phyloP scores from a whole-genome alignment of 1,139 yeast genomes.

The Cylindricascospora bacillispora region DNA sequence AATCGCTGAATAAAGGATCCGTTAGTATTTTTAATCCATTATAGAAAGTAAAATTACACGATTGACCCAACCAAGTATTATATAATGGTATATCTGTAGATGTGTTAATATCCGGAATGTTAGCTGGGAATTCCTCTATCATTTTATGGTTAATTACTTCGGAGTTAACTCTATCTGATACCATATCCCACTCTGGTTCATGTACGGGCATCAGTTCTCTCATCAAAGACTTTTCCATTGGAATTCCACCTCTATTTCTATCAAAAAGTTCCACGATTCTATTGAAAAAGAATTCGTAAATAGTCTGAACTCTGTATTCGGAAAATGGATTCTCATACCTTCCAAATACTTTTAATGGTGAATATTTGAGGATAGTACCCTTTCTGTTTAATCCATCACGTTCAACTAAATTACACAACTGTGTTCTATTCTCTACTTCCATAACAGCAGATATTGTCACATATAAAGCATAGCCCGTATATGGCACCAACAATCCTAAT shows the following conservation, averaged over 20 bases:
- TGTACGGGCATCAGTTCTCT: constrained; percentile 45
- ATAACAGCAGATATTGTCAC: constrained; percentile 43
- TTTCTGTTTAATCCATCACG: constrained; percentile 17
- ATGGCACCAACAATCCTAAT: constrained; percentile 36
- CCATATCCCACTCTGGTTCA: constrained; percentile 32
- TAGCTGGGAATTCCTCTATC: constrained; percentile 20
- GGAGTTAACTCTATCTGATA: constrained; percentile 25
- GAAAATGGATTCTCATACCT: constrained; percentile 81
- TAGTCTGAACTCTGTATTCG: constrained; percentile 84
- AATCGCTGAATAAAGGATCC: constrained; percentile 72
- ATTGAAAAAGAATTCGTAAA: constrained; percentile 69
- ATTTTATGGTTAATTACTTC: constrained; percentile 18
- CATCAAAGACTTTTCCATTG: constrained; percentile 34
- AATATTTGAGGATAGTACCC: constrained; percentile 25
- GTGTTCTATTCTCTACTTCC: constrained; percentile 42
- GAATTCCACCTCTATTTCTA: constrained; percentile 57
- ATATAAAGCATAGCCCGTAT: constrained; percentile 56
- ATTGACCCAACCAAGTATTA: constrained; percentile 89
- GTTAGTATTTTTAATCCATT: constrained; percentile 65
- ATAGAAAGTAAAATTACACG: constrained; percentile 65
- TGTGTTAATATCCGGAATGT: constrained; percentile 4
- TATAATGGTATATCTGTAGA: constrained; percentile 10
- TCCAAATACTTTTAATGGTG: constrained; percentile 53
- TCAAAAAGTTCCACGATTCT: constrained; percentile 61
- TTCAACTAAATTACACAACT: constrained; percentile 17